Base-by-base conservation (phyloP, 169 alveolate genomes). In the Perkinsus olseni region DNA sequence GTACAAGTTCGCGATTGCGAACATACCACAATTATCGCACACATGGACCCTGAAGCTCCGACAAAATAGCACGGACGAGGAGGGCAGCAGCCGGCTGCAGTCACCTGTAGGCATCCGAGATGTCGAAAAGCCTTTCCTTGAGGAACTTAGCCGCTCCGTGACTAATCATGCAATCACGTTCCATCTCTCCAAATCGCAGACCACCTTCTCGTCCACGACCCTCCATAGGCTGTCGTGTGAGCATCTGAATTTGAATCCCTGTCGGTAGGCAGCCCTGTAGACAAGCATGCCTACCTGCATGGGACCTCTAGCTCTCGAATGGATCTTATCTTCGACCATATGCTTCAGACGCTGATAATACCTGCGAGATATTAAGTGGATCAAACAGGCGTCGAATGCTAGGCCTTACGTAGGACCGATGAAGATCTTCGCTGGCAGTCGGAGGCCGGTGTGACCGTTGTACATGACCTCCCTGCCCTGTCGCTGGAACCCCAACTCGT, bases 161-260 rank as follows among this genome's bases (percentile, higher is more conserved):
- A 21, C 99, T 98, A 40, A 99, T 99, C 99, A 99, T 99, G 95
- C 99, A 99, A 94, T 99, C 99, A 45, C 99, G 98, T 96, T 99
- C 99, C 99, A 99, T 99, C 96, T 99, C 99, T n/a, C 99, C 99
- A 94, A 99, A 99, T 93, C 99, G 95, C 31, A 98, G 97, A 10
- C 99, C 99, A 38, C 99, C 99, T 82, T 97, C 99, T 94, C 99
- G 95, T 96, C 97, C 48, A 94, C 99, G 95, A 38, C 99, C 99
- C 94, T 99, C 99, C 93, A 99, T 99, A 51, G 99, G 99, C 95
- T 99, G 99, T 92, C 99, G 97, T 24, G 99, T 99, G 92, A 99
- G 96, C 94, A 98, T 98, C 74, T 62, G 82, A 8, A 62, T 62
- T 28, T 0, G 31, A 62, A 6, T 13, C 62, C 62, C 17, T 4